These are phyloP conservation scores for Vitis amurensis DNA, from an alignment of 164 flowering plant genomes.

Conservation along the genomic window DNA sequence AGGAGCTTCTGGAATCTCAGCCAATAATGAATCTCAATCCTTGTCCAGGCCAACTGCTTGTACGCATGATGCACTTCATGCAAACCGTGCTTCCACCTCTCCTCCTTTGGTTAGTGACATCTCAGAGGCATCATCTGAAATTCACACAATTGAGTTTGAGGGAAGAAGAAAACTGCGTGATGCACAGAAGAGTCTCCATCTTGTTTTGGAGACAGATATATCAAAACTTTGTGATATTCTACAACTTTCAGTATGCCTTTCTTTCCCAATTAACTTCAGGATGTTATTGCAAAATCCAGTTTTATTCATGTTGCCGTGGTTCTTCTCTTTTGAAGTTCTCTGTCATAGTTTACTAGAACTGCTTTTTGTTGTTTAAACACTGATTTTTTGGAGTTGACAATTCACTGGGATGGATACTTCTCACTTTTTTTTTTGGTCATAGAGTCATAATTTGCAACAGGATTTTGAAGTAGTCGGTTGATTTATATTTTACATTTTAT, in stretches of 20 bases:
- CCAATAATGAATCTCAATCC: constrained; percentile 11
- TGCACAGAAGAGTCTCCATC: constrained; percentile 54
- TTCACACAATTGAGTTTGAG: constrained; percentile 25
- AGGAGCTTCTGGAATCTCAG: constrained; percentile 18
- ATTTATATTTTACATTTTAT: too few relatives aligned
- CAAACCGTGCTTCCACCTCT: constrained; percentile 1
- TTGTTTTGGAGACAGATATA: constrained; percentile 52
- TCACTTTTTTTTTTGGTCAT: too few relatives aligned
- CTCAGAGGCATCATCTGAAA: constrained; percentile 17
- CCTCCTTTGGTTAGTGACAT: constrained; percentile 1
- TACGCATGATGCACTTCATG: constrained; percentile 6
- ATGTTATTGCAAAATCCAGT: too few relatives aligned
- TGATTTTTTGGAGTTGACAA: neutral
- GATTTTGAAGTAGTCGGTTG: too few relatives aligned
- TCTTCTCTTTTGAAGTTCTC: neutral
- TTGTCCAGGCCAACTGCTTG: constrained; percentile 12
- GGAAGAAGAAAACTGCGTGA: constrained; percentile 29
- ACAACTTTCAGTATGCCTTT: constrained; percentile 51
- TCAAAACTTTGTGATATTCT: constrained; percentile 57
- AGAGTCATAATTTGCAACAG: too few relatives aligned
- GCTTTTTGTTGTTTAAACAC: neutral
- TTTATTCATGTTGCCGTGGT: neutral
- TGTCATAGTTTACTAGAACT: neutral
- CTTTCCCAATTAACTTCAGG: neutral
- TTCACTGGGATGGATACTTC: neutral